Evolutionary conservation across 257 asterid species (phyloP).

Genomic region (Linaria vulgaris): DNA sequence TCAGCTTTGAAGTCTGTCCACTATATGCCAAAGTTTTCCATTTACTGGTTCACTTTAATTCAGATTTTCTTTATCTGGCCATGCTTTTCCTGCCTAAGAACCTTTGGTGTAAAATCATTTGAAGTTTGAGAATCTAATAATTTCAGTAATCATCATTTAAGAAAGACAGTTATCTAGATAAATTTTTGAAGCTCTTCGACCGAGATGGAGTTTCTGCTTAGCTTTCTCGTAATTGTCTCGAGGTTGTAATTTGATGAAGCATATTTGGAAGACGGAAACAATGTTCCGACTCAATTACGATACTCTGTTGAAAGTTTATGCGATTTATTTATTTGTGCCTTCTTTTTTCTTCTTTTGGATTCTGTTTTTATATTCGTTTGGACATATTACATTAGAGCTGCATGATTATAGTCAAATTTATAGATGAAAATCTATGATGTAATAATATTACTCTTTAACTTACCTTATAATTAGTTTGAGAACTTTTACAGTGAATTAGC

Average conservation of each 20-base stretch:
- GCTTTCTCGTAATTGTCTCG: not conserved
- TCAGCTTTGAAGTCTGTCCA: not conserved
- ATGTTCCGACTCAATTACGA: not conserved
- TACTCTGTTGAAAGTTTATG: not conserved
- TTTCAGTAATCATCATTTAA: no score
- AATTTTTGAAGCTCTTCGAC: no score
- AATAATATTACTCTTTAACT: conserved; percentile 10
- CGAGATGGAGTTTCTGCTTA: no score
- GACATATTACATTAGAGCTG: not conserved
- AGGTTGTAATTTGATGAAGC: not conserved
- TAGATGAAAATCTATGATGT: conserved; percentile 4
- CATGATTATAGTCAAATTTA: not conserved
- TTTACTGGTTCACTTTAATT: not conserved
- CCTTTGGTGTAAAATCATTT: not conserved
- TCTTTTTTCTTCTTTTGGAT: not conserved
- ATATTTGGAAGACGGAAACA: not conserved
- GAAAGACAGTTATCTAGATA: no score
- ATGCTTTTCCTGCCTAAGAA: not conserved
- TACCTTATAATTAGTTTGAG: conserved; percentile 1
- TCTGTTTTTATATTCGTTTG: not conserved
- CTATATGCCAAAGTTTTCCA: not conserved
- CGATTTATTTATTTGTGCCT: not conserved
- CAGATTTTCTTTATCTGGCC: not conserved
- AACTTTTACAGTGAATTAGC: conserved; percentile 11
- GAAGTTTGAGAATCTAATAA: no score